These are phyloP conservation scores for Penicillium angulare DNA, from an alignment of 495 filamentous ascomycete genomes.

Conservation along the genomic window DNA sequence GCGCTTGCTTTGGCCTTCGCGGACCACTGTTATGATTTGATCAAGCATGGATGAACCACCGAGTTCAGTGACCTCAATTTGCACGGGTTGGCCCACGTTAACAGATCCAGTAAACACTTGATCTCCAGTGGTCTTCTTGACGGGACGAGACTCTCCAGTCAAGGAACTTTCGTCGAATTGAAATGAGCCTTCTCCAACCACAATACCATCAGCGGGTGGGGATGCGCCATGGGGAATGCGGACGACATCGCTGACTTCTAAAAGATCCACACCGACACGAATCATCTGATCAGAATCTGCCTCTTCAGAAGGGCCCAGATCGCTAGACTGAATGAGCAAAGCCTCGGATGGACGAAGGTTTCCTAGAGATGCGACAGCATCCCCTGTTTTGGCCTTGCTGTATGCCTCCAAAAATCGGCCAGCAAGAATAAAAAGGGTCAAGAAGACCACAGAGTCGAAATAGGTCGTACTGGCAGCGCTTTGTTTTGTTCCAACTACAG, in stretches of 20 bases:
- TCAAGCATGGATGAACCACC: conserved; percentile 87
- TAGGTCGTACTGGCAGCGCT: conserved; percentile 63
- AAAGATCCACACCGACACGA: conserved; percentile 63
- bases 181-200: conserved; percentile 58
- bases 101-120: conserved; percentile 82
- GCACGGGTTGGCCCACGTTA: conserved; percentile 71
- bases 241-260: conserved; percentile 83
- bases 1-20: conserved; percentile 84
- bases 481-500: conserved; percentile 35
- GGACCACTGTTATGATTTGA: conserved; percentile 83
- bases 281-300: conserved; percentile 24
- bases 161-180: conserved; percentile 88
- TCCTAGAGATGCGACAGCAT: conserved; percentile 78
- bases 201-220: conserved; percentile 77
- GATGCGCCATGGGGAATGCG: conserved; percentile 75
- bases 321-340: conserved; percentile 49
- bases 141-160: conserved; percentile 80
- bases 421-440: conserved; percentile 87
- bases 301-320: neutral
- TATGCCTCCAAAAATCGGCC: conserved; percentile 83
- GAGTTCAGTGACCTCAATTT: conserved; percentile 66
- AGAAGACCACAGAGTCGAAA: conserved; percentile 92
- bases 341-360: conserved; percentile 81
- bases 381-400: conserved; percentile 88
- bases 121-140: conserved; percentile 70